A percentile compares a stretch with the other conserved stretches of the same genome.
Conservation (phyloP, 139 green algal genomes). For the Nannochloris sp. region DNA sequence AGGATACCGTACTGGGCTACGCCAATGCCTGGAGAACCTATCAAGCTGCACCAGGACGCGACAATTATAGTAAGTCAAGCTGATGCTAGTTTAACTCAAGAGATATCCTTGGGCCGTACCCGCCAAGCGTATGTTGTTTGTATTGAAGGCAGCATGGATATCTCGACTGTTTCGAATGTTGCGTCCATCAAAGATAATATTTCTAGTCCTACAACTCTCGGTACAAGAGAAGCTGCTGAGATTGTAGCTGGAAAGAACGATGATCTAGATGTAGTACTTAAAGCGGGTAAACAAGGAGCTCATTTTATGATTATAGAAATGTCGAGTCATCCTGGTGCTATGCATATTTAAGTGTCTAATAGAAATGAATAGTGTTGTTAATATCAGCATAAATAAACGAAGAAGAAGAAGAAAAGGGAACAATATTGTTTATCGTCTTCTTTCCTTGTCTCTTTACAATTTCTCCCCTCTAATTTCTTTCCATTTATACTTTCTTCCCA, state of each 20-base stretch:
- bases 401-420: not conserved
- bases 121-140: conserved; percentile 49
- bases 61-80: conserved; percentile 60
- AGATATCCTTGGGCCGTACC: conserved; percentile 25
- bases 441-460: no score
- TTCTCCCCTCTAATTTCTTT: no score
- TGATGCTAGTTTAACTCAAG: conserved; percentile 26
- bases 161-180: not conserved
- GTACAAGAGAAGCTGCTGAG: conserved; percentile 32
- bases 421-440: not conserved
- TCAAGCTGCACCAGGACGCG: conserved; percentile 52
- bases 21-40: not conserved
- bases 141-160: conserved; percentile 45
- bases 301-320: conserved; percentile 69
- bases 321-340: no score
- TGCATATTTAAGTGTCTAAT: no score
- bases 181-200: no score
- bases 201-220: conserved; percentile 24
- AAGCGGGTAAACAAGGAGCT: conserved; percentile 14
- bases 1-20: conserved; percentile 17
- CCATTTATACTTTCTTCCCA: not conserved
- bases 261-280: conserved; percentile 14
- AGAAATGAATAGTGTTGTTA: conserved; percentile 2
- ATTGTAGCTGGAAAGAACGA: conserved; percentile 14
- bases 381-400: no score